These are phyloP conservation scores for Umbelopsis vinacea DNA, from an alignment of 192 early-diverging fungal genomes.

Conservation along the genomic window DNA sequence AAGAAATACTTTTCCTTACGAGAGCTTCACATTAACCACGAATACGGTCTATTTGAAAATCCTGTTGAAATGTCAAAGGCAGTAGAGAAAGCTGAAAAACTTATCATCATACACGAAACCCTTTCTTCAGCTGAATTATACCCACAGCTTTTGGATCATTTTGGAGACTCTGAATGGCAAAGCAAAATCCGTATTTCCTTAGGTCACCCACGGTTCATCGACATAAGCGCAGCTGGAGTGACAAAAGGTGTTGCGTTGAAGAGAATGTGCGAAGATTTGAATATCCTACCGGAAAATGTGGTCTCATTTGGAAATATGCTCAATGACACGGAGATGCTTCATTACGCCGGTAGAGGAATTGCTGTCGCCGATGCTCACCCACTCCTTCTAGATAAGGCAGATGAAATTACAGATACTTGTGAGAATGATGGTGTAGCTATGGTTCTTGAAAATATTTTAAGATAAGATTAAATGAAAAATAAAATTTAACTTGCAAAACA, in stretches of 20 bases:
- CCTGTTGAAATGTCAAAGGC: background rate
- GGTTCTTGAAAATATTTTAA: background rate
- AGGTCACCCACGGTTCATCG: constrained; percentile 36
- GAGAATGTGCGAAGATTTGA: constrained; percentile 29
- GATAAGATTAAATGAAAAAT: background rate
- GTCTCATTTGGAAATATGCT: constrained; percentile 47
- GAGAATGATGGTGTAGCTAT: background rate
- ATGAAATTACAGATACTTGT: constrained; percentile 5
- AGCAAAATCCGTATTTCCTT: background rate
- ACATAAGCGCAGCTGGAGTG: constrained; percentile 42
- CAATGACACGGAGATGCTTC: constrained; percentile 49
- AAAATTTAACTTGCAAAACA: too few species aligned
- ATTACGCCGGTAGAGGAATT: constrained; percentile 40
- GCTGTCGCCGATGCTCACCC: constrained; percentile 47
- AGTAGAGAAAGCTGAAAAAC: background rate
- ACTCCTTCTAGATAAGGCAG: constrained; percentile 34
- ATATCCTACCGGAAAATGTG: constrained; percentile 30
- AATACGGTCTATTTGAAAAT: background rate
- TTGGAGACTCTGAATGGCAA: background rate
- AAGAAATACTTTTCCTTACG: background rate
- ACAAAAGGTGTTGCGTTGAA: constrained; percentile 42
- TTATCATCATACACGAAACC: background rate
- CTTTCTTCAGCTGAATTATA: background rate
- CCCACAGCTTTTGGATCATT: background rate
- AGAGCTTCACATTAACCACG: background rate